Evolutionary conservation across 192 early-diverging fungal species (phyloP).

Genomic region (Kappamyces sp.): DNA sequence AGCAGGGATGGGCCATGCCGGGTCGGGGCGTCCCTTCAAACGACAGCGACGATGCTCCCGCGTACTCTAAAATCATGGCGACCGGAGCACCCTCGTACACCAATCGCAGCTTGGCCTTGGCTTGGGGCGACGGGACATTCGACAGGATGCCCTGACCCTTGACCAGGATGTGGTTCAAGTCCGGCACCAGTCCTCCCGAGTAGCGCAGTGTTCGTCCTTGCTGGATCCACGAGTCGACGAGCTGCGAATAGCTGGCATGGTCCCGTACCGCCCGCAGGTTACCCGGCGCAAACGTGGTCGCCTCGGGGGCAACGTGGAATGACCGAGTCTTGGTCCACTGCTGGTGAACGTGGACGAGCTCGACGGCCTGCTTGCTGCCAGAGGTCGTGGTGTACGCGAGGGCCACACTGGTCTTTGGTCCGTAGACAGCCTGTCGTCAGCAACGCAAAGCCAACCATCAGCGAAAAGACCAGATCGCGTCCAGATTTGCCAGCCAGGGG

Average conservation of each 20-base stretch:
- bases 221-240: conserved; percentile 3
- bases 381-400: background rate
- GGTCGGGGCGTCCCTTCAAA: too few species aligned
- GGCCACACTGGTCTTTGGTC: conserved; percentile 7
- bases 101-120: conserved; percentile 3
- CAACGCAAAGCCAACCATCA: background rate
- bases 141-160: conserved; percentile 3
- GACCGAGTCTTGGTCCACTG: background rate
- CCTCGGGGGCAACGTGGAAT: background rate
- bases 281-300: conserved; percentile 2
- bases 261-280: background rate
- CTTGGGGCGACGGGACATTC: background rate
- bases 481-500: background rate
- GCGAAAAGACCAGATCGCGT: background rate
- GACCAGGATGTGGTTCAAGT: conserved; percentile 4
- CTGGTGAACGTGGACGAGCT: background rate
- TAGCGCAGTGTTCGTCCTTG: background rate
- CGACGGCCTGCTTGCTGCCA: background rate
- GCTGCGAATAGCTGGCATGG: background rate
- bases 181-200: conserved; percentile 8
- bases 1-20: too few species aligned
- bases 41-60: background rate
- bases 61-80: conserved; percentile 8
- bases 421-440: background rate
- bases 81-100: conserved; percentile 8